Conservation (phyloP, 805 yeast species). For the Candida berthetii region DNA sequence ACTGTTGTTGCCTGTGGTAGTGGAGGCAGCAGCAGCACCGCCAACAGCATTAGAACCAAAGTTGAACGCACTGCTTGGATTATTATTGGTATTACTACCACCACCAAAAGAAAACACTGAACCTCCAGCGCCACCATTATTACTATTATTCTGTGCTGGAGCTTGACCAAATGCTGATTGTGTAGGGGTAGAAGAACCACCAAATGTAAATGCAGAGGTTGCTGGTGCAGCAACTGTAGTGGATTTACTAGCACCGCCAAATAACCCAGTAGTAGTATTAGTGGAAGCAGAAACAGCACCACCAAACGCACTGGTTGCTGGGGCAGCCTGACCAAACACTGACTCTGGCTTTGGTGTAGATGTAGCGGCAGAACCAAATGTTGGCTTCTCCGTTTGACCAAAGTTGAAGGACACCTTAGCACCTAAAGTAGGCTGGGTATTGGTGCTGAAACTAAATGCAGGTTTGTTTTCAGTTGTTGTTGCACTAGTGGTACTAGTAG, state of each 20-base stretch:
- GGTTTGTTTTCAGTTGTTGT: background rate
- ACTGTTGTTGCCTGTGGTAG: background rate
- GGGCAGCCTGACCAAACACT: conserved; percentile 2
- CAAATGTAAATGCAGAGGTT: conserved; percentile 1
- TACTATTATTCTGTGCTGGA: no score
- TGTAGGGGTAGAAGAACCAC: background rate
- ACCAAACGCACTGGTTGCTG: background rate
- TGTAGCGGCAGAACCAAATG: conserved; percentile 8
- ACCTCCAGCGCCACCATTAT: conserved; percentile 1
- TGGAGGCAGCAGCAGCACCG: background rate
- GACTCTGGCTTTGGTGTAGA: conserved; percentile 1
- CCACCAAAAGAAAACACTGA: conserved; percentile 3
- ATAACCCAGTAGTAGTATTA: background rate
- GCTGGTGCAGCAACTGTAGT: conserved; percentile 1
- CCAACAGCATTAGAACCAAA: conserved; percentile 2
- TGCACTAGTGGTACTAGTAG: background rate
- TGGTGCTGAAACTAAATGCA: background rate
- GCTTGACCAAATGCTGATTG: conserved; percentile 8
- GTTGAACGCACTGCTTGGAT: background rate
- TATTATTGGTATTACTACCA: background rate
- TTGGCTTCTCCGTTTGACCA: conserved; percentile 2
- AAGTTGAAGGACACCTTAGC: background rate
- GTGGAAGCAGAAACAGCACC: background rate
- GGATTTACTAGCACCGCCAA: conserved; percentile 5
- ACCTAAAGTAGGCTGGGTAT: background rate